Conservation (phyloP, 2,329 filamentous ascomycete species). For the Arthroderma sp. region DNA sequence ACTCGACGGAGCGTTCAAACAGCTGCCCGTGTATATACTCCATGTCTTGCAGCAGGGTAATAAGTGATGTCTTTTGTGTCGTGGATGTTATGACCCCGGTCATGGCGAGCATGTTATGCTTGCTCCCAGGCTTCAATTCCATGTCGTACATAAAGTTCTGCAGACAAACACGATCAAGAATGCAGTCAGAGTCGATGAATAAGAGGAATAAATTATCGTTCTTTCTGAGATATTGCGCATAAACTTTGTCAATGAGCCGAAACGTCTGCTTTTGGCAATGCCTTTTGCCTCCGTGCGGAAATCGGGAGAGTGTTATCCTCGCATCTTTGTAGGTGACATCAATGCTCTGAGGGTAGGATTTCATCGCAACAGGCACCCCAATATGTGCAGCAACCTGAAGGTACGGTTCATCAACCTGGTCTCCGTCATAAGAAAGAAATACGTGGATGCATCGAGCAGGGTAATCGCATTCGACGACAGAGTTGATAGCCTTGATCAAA, state of each 20-base stretch:
- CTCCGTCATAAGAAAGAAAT: constrained; percentile 89
- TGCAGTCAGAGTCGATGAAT: constrained; percentile 96
- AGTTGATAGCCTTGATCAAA: constrained; percentile 74
- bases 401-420: constrained; percentile 77
- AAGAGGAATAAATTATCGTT: constrained; percentile 91
- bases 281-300: constrained; percentile 84
- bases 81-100: constrained; percentile 94
- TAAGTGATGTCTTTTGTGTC: constrained; percentile 72
- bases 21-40: constrained; percentile 96
- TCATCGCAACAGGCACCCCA: constrained; percentile 63
- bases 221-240: constrained; percentile 68
- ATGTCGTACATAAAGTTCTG: constrained; percentile 99
- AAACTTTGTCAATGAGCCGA: constrained; percentile 84
- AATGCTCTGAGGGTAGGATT: constrained; percentile 76
- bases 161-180: constrained; percentile 77
- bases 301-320: constrained; percentile 79
- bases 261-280: constrained; percentile 90
- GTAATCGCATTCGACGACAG: constrained; percentile 87
- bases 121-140: constrained; percentile 88
- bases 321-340: constrained; percentile 73
- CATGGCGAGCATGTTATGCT: constrained; percentile 90
- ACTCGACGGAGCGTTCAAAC: constrained; percentile 91
- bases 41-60: constrained; percentile 92
- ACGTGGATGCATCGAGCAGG: constrained; percentile 84
- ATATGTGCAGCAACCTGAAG: constrained; percentile 73